phyloP scores from a whole-genome alignment of 306 rosid species.

The Notholithocarpus densiflorus region DNA sequence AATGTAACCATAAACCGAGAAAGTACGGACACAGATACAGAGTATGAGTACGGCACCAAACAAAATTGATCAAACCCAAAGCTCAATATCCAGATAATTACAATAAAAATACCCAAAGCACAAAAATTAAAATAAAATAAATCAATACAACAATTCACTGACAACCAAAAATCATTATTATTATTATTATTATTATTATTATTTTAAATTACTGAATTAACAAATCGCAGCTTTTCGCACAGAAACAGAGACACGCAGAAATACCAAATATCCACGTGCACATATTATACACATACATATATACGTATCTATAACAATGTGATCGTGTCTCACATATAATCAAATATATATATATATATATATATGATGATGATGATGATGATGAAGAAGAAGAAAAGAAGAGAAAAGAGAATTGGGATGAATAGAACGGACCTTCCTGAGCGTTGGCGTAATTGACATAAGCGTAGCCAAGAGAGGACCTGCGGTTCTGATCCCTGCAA shows the following conservation, averaged over 20 bases:
- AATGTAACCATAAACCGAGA: too few species aligned
- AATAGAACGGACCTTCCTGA: constrained; percentile 55
- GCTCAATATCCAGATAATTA: neutral
- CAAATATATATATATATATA: neutral
- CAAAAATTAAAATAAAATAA: neutral
- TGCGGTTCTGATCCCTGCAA: constrained; percentile 67
- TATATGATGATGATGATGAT: too few species aligned
- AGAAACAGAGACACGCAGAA: neutral
- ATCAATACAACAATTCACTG: neutral
- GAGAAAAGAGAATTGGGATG: neutral
- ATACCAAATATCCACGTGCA: neutral
- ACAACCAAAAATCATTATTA: too few species aligned
- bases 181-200: accelerated
- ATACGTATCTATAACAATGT: neutral
- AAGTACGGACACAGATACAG: too few species aligned
- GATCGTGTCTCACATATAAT: neutral
- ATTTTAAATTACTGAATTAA: neutral
- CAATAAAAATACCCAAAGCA: neutral
- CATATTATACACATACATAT: neutral
- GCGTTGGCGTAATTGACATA: constrained; percentile 61
- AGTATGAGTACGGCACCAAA: neutral
- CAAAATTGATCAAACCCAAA: neutral
- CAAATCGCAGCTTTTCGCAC: neutral
- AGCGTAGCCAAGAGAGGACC: constrained; percentile 81
- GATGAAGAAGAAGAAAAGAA: neutral